Base-by-base conservation (phyloP, 371 early-diverging fungal species). In the Mortierella sp. region DNA sequence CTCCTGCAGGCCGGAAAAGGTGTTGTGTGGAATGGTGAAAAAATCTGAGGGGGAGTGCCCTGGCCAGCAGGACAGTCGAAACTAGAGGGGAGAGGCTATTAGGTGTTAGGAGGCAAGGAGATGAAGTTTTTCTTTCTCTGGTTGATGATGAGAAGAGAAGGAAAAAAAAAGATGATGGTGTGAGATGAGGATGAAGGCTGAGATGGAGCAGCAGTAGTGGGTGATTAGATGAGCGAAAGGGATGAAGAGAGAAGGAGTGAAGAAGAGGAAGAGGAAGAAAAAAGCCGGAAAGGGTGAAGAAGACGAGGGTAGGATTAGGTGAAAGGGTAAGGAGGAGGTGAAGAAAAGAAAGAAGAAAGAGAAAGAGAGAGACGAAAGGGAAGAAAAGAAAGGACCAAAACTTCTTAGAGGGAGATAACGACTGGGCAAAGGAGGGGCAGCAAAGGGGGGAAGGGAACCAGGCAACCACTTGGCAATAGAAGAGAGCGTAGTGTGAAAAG, bases 11-110 rank as follows among this genome's bases (percentile, higher is more conserved):
- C 70, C 57, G 70, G 37, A 34, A 34, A 50, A 21, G 19, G 54
- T 76, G 73, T 82, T 57, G 71, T 79, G 75, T 50, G 69, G 76
- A 69, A 75, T 69, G 57, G 43, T 75, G 31, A 31, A 55, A 69
- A 16, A 21, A 64, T 19, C 14, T 50, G 61, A 28, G 11, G 13
- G 37, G n/a, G 57, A 14, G 19, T 61, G 72, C 69, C 75, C 82
- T 34, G 80, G 55, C 76, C 77, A 71, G 77, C 75, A 76, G 83
- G 73, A 80, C 77, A 77, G 10, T 72, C 72, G 54, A 72, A 72
- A 53, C n/a, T 67, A 55, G 16, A 14, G 16, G 28, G 59, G 31
- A 59, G 28, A 14, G 51, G 70, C 24, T 13, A 24, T 44, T 21
- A 64, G 5, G 57, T 6, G 46, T 14, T 72, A 24, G 54, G 21